phyloP scores from a whole-genome alignment of 169 alveolate species.

The Plasmodium cynomolgi region DNA sequence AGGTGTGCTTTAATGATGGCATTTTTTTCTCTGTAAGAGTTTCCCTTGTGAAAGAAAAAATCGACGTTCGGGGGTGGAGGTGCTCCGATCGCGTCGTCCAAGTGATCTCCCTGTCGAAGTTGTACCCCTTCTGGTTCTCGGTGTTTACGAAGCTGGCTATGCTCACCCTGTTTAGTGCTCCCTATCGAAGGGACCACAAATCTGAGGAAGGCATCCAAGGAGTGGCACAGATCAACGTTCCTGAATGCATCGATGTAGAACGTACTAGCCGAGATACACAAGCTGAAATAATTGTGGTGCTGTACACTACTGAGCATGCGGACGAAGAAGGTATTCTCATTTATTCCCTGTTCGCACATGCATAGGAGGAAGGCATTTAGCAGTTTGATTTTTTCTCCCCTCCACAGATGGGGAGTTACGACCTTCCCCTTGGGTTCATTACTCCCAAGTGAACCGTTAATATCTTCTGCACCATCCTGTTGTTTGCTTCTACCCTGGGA shows the following conservation, averaged over 20 bases:
- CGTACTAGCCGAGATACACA: slow-evolving; percentile 26
- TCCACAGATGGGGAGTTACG: not conserved
- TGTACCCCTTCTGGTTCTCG: not conserved
- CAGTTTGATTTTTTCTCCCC: slow-evolving; percentile 15
- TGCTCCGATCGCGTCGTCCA: not conserved
- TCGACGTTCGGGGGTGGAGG: not conserved
- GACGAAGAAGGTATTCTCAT: slow-evolving; percentile 39
- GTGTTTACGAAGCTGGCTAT: too few species aligned
- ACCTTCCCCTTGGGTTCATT: not conserved
- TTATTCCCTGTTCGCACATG: slow-evolving; percentile 39
- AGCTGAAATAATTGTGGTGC: slow-evolving; percentile 23
- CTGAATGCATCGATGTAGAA: slow-evolving; percentile 54
- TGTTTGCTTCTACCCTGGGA: not conserved
- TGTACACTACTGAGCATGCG: slow-evolving; percentile 27
- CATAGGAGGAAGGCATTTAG: slow-evolving; percentile 8
- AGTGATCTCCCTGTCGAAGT: not conserved
- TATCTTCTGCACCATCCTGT: not conserved
- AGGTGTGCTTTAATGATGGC: slow-evolving; percentile 19
- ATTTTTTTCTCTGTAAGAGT: slow-evolving; percentile 24
- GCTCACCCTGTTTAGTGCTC: not conserved
- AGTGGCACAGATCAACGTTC: slow-evolving; percentile 1
- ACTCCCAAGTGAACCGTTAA: not conserved
- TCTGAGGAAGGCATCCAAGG: slow-evolving; percentile 8
- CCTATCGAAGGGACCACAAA: not conserved
- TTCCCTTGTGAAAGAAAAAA: slow-evolving; percentile 30